Base-by-base conservation (phyloP, 2,329 filamentous ascomycete genomes). In the Domatiomyces catenatus region DNA sequence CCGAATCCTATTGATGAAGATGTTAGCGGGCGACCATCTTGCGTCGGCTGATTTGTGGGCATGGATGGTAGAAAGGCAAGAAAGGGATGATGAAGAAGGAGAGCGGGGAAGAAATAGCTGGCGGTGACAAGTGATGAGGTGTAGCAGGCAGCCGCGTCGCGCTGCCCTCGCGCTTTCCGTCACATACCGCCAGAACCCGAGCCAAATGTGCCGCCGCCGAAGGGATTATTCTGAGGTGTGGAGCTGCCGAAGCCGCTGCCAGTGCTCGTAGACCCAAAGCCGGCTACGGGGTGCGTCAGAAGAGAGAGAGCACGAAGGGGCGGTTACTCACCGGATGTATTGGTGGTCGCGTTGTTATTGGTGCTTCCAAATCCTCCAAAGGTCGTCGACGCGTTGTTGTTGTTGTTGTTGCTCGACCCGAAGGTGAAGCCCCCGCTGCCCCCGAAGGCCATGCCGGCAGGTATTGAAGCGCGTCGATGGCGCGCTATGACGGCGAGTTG, bases 361-460 rank as follows among this genome's bases (percentile, higher is more conserved):
- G 50, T 59, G 39, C 39, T 55, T 12, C 58, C 58, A 46, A 59
- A 59, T 12, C 56, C 58, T 47, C 56, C 56, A 54, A 59, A 59
- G 22, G 50, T 46, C 42, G 44, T 50, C 42, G 24, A 20, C 42
- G 32, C 32, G 32, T 53, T 52, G 42, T 51, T 54, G 42, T 50
- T 54, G 22, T 55, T 52, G 47, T 51, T 55, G 28, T 51, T 56
- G 52, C 50, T 59, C 12, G 48, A 47, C 2, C 57, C 57, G 46
- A 57, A 57, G 24, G 49, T 53, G 46, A 57, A 59, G 24, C 50
- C 44, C n/a, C 18, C 50, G 15, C 50, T 48, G 43, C 56, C 54
- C 39, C 58, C 56, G 48, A 61, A 60, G 49, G 59, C 55, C 58
- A 60, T 61, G 49, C 43, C 55, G 51, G 46, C 52, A 49, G 56